Percentiles rank a stretch among this genome's conserved stretches.
Conservation (phyloP, 75 land plant genomes). For the Larix kaempferi region DNA sequence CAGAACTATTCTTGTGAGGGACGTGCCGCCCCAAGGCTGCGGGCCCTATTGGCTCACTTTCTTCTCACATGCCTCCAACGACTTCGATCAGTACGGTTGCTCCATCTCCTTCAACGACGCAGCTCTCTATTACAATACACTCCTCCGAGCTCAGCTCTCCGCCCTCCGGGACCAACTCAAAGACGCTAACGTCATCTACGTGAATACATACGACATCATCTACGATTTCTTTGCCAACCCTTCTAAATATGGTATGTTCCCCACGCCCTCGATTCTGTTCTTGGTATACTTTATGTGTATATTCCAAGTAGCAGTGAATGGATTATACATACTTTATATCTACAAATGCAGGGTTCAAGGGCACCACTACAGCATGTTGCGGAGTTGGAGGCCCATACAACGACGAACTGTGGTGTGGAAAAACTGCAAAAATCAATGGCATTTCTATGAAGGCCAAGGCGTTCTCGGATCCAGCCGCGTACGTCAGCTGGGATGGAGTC, state of each 20-base stretch:
- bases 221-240: constrained; percentile 53
- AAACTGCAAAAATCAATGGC: constrained; percentile 38
- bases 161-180: constrained; percentile 34
- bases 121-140: constrained; percentile 44
- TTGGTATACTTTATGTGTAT: too few relatives aligned
- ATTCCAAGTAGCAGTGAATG: too few relatives aligned
- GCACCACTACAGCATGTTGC: constrained; percentile 51
- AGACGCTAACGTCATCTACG: constrained; percentile 30
- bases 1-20: constrained; percentile 47
- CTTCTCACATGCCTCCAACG: constrained; percentile 22
- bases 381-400: constrained; percentile 73
- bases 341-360: constrained; percentile 43
- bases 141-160: constrained; percentile 29
- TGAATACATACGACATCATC: constrained; percentile 53
- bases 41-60: constrained; percentile 47
- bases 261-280: too few relatives aligned
- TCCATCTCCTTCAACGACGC: constrained; percentile 43
- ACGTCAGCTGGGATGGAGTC: constrained; percentile 91
- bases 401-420: constrained; percentile 59
- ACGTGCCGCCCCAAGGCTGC: constrained; percentile 74
- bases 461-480: constrained; percentile 53
- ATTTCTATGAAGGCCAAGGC: constrained; percentile 31
- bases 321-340: too few relatives aligned
- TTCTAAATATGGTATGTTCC: constrained; percentile 40
- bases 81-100: constrained; percentile 56